Evolutionary conservation across 106 monocot species (phyloP).

Genomic region (Dactylorhiza incarnata): DNA sequence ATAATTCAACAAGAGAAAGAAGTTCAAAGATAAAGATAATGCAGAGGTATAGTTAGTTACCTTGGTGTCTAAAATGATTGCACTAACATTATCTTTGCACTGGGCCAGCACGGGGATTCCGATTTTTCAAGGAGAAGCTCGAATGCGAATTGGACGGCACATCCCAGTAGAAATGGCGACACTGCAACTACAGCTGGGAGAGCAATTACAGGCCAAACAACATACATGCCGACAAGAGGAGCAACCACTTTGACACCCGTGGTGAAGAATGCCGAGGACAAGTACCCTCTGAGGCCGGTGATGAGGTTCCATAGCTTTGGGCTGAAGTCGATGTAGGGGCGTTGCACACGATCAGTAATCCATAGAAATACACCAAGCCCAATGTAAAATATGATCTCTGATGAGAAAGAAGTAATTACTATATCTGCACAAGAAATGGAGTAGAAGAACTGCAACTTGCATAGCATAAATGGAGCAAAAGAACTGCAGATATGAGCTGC

Average conservation of each 20-base stretch:
- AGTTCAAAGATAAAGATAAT: background rate
- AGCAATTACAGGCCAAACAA: slow-evolving; percentile 54
- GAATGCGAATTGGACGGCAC: slow-evolving; percentile 54
- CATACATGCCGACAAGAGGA: slow-evolving; percentile 44
- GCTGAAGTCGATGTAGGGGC: slow-evolving; percentile 61
- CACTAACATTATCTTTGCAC: slow-evolving; percentile 13
- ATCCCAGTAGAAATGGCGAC: slow-evolving; percentile 61
- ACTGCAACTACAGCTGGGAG: slow-evolving; percentile 45
- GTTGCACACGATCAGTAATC: slow-evolving; percentile 43
- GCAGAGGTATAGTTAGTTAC: slow-evolving; percentile 1
- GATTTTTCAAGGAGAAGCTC: slow-evolving; percentile 29
- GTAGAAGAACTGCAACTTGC: too few species aligned
- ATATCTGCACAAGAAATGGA: too few species aligned
- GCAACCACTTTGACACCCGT: slow-evolving; percentile 69
- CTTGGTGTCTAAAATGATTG: slow-evolving; percentile 23
- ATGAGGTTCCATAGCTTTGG: slow-evolving; percentile 65
- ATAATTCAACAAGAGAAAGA: background rate
- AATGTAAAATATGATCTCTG: slow-evolving; percentile 54
- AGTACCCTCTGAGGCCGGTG: slow-evolving; percentile 51
- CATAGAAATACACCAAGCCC: slow-evolving; percentile 45
- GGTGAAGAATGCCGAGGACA: slow-evolving; percentile 54
- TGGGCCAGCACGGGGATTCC: slow-evolving; percentile 62
- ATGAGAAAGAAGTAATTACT: slow-evolving; percentile 31
- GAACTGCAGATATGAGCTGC: too few species aligned
- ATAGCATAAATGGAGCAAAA: too few species aligned